A percentile compares a stretch with the other conserved stretches of the same genome.
phyloP scores from a whole-genome alignment of 352 stramenopile species.

The Lagenidium sp. region DNA sequence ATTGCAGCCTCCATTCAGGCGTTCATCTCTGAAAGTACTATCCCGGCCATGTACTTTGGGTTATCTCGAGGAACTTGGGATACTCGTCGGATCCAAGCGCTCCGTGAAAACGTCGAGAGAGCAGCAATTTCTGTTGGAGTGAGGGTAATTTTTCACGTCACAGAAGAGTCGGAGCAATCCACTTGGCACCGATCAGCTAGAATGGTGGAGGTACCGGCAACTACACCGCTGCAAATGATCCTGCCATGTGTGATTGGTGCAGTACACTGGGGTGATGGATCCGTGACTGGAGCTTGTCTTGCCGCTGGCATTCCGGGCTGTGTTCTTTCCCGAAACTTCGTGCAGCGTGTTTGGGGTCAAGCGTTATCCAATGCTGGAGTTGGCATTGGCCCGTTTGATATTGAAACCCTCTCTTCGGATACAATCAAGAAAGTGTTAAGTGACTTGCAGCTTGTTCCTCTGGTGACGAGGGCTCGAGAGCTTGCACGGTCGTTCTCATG shows the following conservation, averaged over 20 bases:
- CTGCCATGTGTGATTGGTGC: constrained; percentile 24
- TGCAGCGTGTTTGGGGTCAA: constrained; percentile 45
- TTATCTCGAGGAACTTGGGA: constrained; percentile 44
- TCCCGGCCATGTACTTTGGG: constrained; percentile 38
- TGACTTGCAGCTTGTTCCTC: constrained; percentile 20
- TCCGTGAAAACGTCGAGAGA: constrained; percentile 31
- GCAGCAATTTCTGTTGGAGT: constrained; percentile 25
- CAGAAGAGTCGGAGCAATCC: constrained; percentile 20
- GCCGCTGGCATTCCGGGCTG: constrained; percentile 35
- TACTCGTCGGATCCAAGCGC: constrained; percentile 19
- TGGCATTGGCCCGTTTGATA: constrained; percentile 23
- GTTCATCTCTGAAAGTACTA: constrained; percentile 19
- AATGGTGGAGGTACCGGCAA: constrained; percentile 39
- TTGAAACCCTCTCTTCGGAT: constrained; percentile 20
- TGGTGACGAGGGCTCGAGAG: constrained; percentile 25
- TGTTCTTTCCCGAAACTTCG: constrained; percentile 27
- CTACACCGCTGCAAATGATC: constrained; percentile 27
- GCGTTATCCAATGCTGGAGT: constrained; percentile 32
- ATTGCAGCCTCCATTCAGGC: constrained; percentile 4
- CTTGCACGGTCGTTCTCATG: constrained; percentile 32
- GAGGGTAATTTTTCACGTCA: constrained; percentile 53
- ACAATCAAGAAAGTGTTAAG: constrained; percentile 36
- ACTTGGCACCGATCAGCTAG: constrained; percentile 18
- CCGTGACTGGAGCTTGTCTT: constrained; percentile 40
- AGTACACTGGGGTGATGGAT: constrained; percentile 49